These are phyloP conservation scores for Fereydounia khargensis DNA, from an alignment of 1,284 basidiomycete genomes.

Conservation along the genomic window DNA sequence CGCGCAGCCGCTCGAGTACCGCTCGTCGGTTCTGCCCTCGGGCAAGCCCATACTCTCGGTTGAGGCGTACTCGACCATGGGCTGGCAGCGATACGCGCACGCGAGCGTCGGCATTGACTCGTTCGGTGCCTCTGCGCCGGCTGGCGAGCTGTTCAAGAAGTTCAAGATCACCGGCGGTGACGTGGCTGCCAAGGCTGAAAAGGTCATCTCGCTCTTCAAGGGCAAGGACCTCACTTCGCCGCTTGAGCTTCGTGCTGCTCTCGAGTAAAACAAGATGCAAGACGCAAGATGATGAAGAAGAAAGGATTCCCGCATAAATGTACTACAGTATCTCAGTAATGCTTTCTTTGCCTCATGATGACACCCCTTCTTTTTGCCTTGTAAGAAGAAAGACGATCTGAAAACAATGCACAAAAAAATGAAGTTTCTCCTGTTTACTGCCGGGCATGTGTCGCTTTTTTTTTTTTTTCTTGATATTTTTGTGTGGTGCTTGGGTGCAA, in stretches of 20 bases:
- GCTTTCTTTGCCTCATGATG: not conserved
- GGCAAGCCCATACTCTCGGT: conserved; percentile 86
- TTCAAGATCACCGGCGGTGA: conserved; percentile 61
- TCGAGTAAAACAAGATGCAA: too few species aligned
- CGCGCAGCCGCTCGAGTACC: conserved; percentile 76
- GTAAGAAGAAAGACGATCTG: not conserved
- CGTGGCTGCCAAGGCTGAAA: conserved; percentile 76
- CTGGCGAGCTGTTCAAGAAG: conserved; percentile 74
- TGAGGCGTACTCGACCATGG: conserved; percentile 67
- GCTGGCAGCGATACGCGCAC: conserved; percentile 56
- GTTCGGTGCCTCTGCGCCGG: conserved; percentile 80
- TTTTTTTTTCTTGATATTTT: not conserved
- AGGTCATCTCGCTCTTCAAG: conserved; percentile 84
- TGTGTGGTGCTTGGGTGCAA: not conserved
- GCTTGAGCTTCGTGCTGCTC: too few species aligned
- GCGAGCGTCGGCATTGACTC: conserved; percentile 43
- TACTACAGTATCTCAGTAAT: not conserved
- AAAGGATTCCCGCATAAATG: conserved; percentile 3
- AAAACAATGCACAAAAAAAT: not conserved
- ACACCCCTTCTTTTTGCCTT: not conserved
- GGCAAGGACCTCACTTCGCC: conserved; percentile 75
- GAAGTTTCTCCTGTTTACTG: not conserved
- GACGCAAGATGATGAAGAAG: conserved; percentile 29
- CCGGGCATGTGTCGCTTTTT: not conserved
- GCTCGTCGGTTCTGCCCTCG: conserved; percentile 76